These are phyloP conservation scores for Chrysanthemum makinoi DNA, from an alignment of 129 eudicot species.

Conservation along the genomic window DNA sequence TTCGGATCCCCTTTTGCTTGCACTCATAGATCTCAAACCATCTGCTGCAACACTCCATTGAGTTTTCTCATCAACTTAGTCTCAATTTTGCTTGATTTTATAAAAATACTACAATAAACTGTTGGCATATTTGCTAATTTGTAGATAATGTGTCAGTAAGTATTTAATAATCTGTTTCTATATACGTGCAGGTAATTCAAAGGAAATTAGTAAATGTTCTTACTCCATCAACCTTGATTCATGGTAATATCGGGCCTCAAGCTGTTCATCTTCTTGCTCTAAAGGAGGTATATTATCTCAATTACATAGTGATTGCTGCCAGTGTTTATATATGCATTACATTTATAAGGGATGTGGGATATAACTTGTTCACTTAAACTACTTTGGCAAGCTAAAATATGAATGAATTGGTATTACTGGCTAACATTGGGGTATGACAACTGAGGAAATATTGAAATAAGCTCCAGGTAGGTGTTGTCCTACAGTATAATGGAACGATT, in stretches of 20 bases:
- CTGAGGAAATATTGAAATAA: no score
- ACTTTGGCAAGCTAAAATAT: no score
- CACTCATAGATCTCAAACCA: no score
- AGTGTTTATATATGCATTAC: neutral
- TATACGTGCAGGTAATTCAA: conserved; percentile 63
- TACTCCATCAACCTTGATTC: conserved; percentile 82
- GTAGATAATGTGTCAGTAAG: neutral
- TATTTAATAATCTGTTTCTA: conserved; percentile 11
- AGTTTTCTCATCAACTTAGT: conserved; percentile 1
- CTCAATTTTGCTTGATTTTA: neutral
- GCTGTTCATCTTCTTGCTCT: conserved; percentile 97
- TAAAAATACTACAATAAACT: no score
- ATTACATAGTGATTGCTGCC: conserved; percentile 3
- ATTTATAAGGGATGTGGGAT: conserved; percentile 11
- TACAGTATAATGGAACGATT: no score
- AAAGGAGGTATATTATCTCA: conserved; percentile 59
- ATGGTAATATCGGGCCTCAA: conserved; percentile 92
- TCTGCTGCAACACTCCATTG: no score
- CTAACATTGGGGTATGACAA: no score
- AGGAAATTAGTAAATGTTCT: conserved; percentile 71
- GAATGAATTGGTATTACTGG: no score
- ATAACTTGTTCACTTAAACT: neutral
- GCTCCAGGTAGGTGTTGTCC: no score
- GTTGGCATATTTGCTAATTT: neutral
- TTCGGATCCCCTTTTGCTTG: no score